Evolutionary conservation across 208 protist species (phyloP).

Genomic region (Leishmania tarentolae): DNA sequence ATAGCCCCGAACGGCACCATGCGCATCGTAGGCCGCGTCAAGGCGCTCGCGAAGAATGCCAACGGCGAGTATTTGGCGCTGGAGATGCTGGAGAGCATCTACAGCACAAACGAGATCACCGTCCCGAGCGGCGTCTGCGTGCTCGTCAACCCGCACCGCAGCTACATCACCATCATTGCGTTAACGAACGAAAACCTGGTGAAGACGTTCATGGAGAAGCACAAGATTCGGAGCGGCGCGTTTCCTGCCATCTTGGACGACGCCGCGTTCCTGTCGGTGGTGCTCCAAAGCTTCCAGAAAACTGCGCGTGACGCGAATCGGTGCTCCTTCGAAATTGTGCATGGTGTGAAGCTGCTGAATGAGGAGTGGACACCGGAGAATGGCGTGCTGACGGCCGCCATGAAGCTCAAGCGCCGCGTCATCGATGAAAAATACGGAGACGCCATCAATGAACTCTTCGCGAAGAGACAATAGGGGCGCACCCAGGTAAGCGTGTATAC

Average conservation of each 20-base stretch:
- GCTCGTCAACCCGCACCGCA: conserved; percentile 74
- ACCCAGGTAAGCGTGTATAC: background rate
- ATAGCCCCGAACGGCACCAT: conserved; percentile 63
- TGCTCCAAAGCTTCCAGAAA: conserved; percentile 45
- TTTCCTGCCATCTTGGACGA: conserved; percentile 61
- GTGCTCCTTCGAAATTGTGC: conserved; percentile 78
- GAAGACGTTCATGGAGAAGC: conserved; percentile 57
- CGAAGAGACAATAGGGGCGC: conserved; percentile 34
- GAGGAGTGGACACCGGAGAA: conserved; percentile 90
- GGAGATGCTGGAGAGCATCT: conserved; percentile 81
- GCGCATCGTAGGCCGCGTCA: conserved; percentile 86
- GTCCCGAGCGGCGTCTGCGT: conserved; percentile 73
- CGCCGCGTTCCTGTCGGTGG: conserved; percentile 46
- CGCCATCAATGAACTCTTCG: conserved; percentile 66
- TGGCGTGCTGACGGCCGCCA: conserved; percentile 74
- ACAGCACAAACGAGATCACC: conserved; percentile 57
- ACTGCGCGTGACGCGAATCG: conserved; percentile 52
- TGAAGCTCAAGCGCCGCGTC: conserved; percentile 77
- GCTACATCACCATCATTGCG: conserved; percentile 62
- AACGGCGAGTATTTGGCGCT: conserved; percentile 93
- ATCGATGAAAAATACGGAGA: conserved; percentile 71
- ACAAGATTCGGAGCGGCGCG: conserved; percentile 39
- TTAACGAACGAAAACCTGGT: conserved; percentile 59
- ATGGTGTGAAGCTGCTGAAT: conserved; percentile 47
- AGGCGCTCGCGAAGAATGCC: conserved; percentile 91